Conservation (phyloP, 345 rosid species). For the Lepidium aucheri region DNA sequence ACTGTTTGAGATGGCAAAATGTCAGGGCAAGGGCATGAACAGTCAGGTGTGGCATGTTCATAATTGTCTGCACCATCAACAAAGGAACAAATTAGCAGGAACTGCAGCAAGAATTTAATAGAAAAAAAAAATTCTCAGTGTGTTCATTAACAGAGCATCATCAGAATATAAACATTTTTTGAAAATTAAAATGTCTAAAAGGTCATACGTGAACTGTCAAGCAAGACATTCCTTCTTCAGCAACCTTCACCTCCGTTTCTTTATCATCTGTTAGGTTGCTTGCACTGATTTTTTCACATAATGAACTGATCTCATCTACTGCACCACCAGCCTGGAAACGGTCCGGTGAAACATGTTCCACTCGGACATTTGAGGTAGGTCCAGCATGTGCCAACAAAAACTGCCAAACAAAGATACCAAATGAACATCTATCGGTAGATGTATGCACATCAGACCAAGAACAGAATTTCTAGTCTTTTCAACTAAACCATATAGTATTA, state of each 20-base stretch:
- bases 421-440: background rate
- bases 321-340: slow-evolving; percentile 55
- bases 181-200: background rate
- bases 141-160: background rate
- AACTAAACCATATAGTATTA: background rate
- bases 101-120: background rate
- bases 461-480: background rate
- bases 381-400: slow-evolving; percentile 73
- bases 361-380: slow-evolving; percentile 76
- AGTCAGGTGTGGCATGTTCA: slow-evolving; percentile 80
- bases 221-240: slow-evolving; percentile 16
- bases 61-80: slow-evolving; percentile 44
- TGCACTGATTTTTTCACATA: slow-evolving; percentile 43
- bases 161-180: background rate
- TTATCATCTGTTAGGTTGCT: slow-evolving; percentile 25
- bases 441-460: background rate
- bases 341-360: slow-evolving; percentile 51
- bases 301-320: slow-evolving; percentile 58
- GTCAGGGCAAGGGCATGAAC: slow-evolving; percentile 77
- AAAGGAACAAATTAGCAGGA: background rate
- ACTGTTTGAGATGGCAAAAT: slow-evolving; percentile 65
- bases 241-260: slow-evolving; percentile 19
- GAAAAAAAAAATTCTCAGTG: background rate
- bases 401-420: slow-evolving; percentile 32
- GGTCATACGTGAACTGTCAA: slow-evolving; percentile 42